These are phyloP conservation scores for Sungouiella thailandica DNA, from an alignment of 805 yeast species.

Conservation along the genomic window DNA sequence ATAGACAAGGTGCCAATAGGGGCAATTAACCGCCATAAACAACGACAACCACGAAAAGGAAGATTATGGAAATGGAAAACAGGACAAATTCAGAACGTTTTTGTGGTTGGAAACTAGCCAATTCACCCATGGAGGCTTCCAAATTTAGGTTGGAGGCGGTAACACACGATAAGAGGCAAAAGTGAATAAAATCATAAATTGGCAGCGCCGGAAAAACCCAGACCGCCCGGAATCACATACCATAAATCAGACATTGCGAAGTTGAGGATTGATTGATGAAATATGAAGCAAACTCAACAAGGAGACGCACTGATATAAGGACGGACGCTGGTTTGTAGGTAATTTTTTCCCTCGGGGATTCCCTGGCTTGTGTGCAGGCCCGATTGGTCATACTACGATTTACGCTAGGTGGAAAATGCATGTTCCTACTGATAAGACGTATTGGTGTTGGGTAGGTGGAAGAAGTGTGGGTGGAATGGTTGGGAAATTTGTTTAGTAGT, in stretches of 20 bases:
- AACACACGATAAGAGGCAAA: too few relatives aligned
- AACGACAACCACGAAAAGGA: neutral
- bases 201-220: too few relatives aligned
- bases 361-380: conserved; percentile 10
- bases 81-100: neutral
- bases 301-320: conserved; percentile 4
- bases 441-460: too few relatives aligned
- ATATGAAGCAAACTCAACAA: conserved; percentile 9
- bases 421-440: too few relatives aligned
- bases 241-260: conserved; percentile 66
- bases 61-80: neutral
- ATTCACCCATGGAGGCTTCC: too few relatives aligned
- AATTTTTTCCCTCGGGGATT: conserved; percentile 15
- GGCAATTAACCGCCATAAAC: neutral
- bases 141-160: too few relatives aligned
- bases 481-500: too few relatives aligned
- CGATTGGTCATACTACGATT: conserved; percentile 9
- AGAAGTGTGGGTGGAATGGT: too few relatives aligned
- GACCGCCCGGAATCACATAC: too few relatives aligned
- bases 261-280: conserved; percentile 8
- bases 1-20: neutral
- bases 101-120: too few relatives aligned
- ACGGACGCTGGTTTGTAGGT: conserved; percentile 11
- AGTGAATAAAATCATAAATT: too few relatives aligned
- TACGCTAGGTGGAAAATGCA: conserved; percentile 5